Conservation (phyloP, 148 eudicot genomes). For the Camellia lanceoleosa region DNA sequence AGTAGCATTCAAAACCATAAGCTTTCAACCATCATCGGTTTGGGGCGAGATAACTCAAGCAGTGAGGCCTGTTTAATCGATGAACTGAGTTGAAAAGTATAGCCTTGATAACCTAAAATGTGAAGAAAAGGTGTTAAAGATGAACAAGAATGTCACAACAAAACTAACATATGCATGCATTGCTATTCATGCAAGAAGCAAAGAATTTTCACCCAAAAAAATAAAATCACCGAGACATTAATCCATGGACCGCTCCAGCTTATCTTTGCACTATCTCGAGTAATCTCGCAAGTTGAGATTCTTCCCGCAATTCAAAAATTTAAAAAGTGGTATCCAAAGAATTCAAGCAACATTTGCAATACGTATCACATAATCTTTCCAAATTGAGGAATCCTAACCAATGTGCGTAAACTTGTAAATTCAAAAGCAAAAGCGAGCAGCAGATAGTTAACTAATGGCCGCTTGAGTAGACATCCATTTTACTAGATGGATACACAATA, state of each 20-base stretch:
- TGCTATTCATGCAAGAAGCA: too few relatives aligned
- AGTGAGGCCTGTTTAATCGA: slow-evolving; percentile 43
- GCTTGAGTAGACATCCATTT: background rate
- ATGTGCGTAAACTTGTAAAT: background rate
- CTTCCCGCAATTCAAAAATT: slow-evolving; percentile 60
- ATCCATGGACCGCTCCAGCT: slow-evolving; percentile 98
- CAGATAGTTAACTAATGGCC: too few relatives aligned
- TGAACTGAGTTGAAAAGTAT: slow-evolving; percentile 81
- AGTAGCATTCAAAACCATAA: slow-evolving; percentile 22
- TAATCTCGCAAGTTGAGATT: slow-evolving; percentile 88
- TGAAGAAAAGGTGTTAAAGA: background rate
- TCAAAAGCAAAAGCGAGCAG: slow-evolving; percentile 1
- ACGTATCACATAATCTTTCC: too few relatives aligned
- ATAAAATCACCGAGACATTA: slow-evolving; percentile 83
- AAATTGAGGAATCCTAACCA: background rate
- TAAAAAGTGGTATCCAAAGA: too few relatives aligned
- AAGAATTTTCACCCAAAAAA: background rate
- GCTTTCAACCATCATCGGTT: slow-evolving; percentile 92
- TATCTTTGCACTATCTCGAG: slow-evolving; percentile 97
- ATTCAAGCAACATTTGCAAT: background rate
- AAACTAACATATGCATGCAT: background rate
- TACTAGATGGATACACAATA: background rate
- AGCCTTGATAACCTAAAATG: slow-evolving; percentile 81
- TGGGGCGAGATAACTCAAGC: slow-evolving; percentile 66
- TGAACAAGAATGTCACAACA: background rate